Base-by-base conservation (phyloP, 805 yeast species). In the Candida xiaguanensis region DNA sequence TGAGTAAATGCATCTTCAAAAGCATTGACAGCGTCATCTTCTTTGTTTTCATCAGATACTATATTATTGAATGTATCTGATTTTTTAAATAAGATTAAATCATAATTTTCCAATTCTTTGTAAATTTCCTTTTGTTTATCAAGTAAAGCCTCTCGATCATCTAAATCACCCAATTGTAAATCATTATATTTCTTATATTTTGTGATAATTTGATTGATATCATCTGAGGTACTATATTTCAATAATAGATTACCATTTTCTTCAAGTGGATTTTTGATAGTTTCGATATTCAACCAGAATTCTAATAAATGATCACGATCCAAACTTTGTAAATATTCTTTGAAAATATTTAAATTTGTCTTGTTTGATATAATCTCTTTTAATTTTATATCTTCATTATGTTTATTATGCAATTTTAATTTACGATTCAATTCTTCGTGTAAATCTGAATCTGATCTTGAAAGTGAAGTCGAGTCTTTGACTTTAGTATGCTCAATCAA, bases 261-360 rank as follows among this genome's bases (percentile, higher is more conserved):
- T 45, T 80, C 86, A 13, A 89, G 57, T 0, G 96, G 95, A 35
- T 84, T 84, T 49, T 79, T 77, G 27, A 86, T 71, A 0, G 74
- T 67, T 44, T 86, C 84, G 2, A 87, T 82, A 2, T 76, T 72
- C 4, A 74, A 55, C 87, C 89, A 85, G 44, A 78, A 79, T 31
- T 80, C 80, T 3, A 87, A 51, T 20, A 80, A 52, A 0, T 44
- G 31, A 6, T 20, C 24, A 18, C 51, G 43, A 13, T 44, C 41
- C 12, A 39, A 42, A 15, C 45, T 34, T 13, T 33, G 39, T 46
- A 61, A 42, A 29, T 45, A 61, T 15, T 52, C 57, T 2, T 43
- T 17, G 35, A 63, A 61, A 23, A 50, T 42, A 19, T 50, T 43
- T 5, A 76, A 51, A 5, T 75, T 69, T 0, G 70, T 50, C 2